Conservation (phyloP, 371 early-diverging fungal species). For the Lichtheimia ornata region DNA sequence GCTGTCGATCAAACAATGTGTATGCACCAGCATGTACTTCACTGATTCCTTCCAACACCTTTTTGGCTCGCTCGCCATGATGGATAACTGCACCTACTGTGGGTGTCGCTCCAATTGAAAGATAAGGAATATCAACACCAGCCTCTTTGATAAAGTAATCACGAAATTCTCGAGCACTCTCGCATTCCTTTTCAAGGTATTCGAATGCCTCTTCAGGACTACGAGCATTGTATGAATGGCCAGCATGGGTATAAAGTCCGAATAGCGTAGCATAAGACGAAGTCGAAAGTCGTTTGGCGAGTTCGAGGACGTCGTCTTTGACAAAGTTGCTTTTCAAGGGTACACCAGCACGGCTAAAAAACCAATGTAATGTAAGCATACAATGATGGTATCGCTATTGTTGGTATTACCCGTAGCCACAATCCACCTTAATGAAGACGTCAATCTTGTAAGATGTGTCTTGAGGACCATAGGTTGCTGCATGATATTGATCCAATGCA, state of each 20-base stretch:
- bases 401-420: slow-evolving; percentile 39
- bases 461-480: slow-evolving; percentile 5
- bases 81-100: slow-evolving; percentile 26
- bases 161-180: slow-evolving; percentile 27
- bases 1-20: slow-evolving; percentile 42
- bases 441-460: slow-evolving; percentile 13
- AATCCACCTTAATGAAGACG: slow-evolving; percentile 43
- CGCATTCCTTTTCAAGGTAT: slow-evolving; percentile 37
- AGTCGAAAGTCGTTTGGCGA: slow-evolving; percentile 34
- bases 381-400: not conserved
- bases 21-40: slow-evolving; percentile 50
- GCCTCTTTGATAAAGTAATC: slow-evolving; percentile 20
- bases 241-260: slow-evolving; percentile 50
- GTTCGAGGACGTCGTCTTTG: slow-evolving; percentile 16
- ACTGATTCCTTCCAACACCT: slow-evolving; percentile 30
- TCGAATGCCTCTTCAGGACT: slow-evolving; percentile 23
- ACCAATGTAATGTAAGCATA: not conserved
- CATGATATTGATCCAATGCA: slow-evolving; percentile 31
- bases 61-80: slow-evolving; percentile 11
- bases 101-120: slow-evolving; percentile 50
- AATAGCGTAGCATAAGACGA: slow-evolving; percentile 25
- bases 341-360: slow-evolving; percentile 42
- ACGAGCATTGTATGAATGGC: slow-evolving; percentile 41
- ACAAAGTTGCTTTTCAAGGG: slow-evolving; percentile 18
- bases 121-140: slow-evolving; percentile 21